A percentile compares a stretch with the other conserved stretches of the same genome.
Conservation (phyloP, 2,329 filamentous ascomycete species). For the Trichothecium roseum region DNA sequence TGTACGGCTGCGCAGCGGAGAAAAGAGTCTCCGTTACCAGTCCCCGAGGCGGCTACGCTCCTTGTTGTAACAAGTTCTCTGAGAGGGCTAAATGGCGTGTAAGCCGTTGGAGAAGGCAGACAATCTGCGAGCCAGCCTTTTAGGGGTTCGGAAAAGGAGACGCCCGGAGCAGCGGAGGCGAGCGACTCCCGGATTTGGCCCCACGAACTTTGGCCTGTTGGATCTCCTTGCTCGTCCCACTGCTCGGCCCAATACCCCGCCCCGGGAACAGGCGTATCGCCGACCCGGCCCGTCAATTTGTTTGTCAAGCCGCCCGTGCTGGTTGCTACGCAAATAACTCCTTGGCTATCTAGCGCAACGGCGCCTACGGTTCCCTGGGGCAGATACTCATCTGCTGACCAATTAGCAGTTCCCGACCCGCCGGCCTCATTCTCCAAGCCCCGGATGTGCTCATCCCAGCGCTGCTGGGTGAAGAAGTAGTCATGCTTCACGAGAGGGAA, state of each 20-base stretch:
- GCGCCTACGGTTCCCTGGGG: slow-evolving; percentile 80
- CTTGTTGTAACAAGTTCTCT: slow-evolving; percentile 7
- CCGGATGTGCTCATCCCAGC: slow-evolving; percentile 68
- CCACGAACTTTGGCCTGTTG: slow-evolving; percentile 10
- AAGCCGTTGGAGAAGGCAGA: slow-evolving; percentile 33
- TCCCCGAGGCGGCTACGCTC: slow-evolving; percentile 59
- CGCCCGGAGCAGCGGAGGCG: background rate
- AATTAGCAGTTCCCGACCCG: slow-evolving; percentile 31
- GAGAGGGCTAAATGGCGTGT: background rate
- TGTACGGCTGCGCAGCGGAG: slow-evolving; percentile 60
- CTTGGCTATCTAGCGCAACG: slow-evolving; percentile 68
- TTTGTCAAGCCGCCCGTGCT: slow-evolving; percentile 76
- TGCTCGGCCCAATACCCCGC: slow-evolving; percentile 88
- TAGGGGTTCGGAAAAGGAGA: slow-evolving; percentile 25
- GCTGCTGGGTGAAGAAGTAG: slow-evolving; percentile 70
- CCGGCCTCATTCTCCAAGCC: slow-evolving; percentile 41
- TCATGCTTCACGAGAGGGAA: slow-evolving; percentile 56
- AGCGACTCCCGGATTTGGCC: background rate
- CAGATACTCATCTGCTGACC: slow-evolving; percentile 55
- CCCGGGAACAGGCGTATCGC: slow-evolving; percentile 75
- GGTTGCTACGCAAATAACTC: slow-evolving; percentile 59
- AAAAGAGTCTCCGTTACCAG: slow-evolving; percentile 85
- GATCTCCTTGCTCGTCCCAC: slow-evolving; percentile 47
- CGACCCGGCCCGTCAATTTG: slow-evolving; percentile 74
- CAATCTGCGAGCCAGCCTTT: slow-evolving; percentile 47